Conservation (phyloP, 768 basidiomycete species). For the Serendipita vermifera region DNA sequence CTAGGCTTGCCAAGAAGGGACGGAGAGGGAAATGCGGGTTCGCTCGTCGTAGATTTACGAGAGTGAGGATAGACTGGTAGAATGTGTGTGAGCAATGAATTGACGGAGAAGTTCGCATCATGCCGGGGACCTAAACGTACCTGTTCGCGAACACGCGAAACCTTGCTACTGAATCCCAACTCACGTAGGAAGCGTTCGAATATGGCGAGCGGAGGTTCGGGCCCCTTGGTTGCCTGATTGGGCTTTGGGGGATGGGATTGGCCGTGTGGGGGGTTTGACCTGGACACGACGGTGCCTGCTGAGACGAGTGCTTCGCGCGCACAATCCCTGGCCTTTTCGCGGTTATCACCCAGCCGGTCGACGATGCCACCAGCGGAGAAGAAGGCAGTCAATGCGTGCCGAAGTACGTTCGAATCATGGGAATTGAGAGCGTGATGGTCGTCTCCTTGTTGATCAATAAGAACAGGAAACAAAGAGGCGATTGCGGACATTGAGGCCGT, state of each 20-base stretch:
- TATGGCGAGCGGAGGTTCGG: slow-evolving; percentile 51
- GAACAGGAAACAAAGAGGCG: slow-evolving; percentile 49
- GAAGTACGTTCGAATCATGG: slow-evolving; percentile 46
- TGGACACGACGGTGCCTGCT: slow-evolving; percentile 60
- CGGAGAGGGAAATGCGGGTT: slow-evolving; percentile 68
- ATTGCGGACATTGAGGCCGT: slow-evolving; percentile 63
- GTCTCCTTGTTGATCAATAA: slow-evolving; percentile 31
- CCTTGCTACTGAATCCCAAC: slow-evolving; percentile 62
- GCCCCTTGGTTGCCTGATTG: slow-evolving; percentile 32
- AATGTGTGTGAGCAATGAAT: slow-evolving; percentile 14
- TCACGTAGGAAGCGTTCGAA: slow-evolving; percentile 67
- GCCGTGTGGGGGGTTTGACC: slow-evolving; percentile 32
- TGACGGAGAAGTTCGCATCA: slow-evolving; percentile 16
- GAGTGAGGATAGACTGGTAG: slow-evolving; percentile 39
- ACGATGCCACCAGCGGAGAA: slow-evolving; percentile 64
- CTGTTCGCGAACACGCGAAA: slow-evolving; percentile 78
- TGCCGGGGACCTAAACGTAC: slow-evolving; percentile 30
- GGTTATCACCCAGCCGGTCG: slow-evolving; percentile 68
- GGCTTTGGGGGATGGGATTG: slow-evolving; percentile 33
- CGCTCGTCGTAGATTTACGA: slow-evolving; percentile 59
- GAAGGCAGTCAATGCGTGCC: slow-evolving; percentile 54
- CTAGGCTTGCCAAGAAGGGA: slow-evolving; percentile 64
- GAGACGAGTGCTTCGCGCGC: slow-evolving; percentile 66
- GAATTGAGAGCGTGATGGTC: slow-evolving; percentile 15
- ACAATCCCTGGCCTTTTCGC: slow-evolving; percentile 55